Evolutionary conservation across 2,329 filamentous ascomycete species (phyloP).

Genomic region (Plectosphaerella cucumerina): DNA sequence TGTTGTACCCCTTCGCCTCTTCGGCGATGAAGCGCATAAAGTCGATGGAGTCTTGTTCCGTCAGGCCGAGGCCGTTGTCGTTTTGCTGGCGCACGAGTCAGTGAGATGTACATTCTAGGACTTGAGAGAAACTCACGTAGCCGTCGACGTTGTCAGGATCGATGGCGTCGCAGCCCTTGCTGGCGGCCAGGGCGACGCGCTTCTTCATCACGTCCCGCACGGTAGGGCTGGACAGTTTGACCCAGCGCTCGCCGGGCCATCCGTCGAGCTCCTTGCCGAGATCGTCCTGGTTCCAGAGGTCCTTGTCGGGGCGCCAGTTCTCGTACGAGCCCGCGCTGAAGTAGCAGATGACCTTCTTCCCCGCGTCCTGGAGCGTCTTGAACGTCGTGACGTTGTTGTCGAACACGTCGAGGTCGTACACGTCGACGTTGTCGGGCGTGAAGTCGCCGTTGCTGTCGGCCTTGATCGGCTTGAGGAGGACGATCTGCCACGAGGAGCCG

Average conservation of each 20-base stretch:
- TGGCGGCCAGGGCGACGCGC: constrained; percentile 53
- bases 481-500: constrained; percentile 57
- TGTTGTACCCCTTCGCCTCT: constrained; percentile 46
- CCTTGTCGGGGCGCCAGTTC: constrained; percentile 54
- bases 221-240: constrained; percentile 51
- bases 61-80: constrained; percentile 58
- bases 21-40: constrained; percentile 58
- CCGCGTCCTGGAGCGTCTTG: constrained; percentile 51
- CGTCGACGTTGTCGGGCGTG: constrained; percentile 40
- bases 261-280: constrained; percentile 55
- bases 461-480: constrained; percentile 40
- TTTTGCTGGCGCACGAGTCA: constrained; percentile 37
- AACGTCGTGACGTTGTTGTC: constrained; percentile 42
- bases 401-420: constrained; percentile 49
- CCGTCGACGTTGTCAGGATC: constrained; percentile 70
- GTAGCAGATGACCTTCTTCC: constrained; percentile 67
- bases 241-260: constrained; percentile 66
- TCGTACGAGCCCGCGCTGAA: constrained; percentile 71
- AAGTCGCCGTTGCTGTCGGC: constrained; percentile 34
- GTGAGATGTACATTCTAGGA: no score
- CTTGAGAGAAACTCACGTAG: constrained; percentile 39
- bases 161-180: constrained; percentile 64
- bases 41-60: constrained; percentile 48
- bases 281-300: constrained; percentile 49
- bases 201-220: constrained; percentile 62